A percentile compares a stretch with the other conserved stretches of the same genome.
Evolutionary conservation across 2,329 filamentous ascomycete genomes (phyloP).

Genomic region (Fusarium sterilihyphosum): DNA sequence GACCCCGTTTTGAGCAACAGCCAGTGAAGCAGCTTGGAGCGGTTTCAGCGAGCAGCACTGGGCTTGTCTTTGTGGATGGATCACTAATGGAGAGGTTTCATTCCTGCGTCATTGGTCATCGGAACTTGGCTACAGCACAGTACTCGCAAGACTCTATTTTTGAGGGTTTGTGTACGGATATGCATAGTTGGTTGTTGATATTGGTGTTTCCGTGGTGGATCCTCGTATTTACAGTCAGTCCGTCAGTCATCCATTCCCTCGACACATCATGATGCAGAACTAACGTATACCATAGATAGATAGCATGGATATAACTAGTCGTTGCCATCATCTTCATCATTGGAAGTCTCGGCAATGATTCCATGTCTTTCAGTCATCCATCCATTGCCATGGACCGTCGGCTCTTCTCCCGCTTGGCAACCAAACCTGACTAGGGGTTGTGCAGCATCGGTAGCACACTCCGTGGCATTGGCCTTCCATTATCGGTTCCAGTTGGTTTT

Average conservation of each 20-base stretch:
- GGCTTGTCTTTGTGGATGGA: slow-evolving; percentile 22
- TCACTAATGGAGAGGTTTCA: slow-evolving; percentile 27
- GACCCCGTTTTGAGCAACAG: slow-evolving; percentile 14
- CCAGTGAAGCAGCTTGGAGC: slow-evolving; percentile 8
- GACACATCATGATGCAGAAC: slow-evolving; percentile 2
- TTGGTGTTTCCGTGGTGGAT: slow-evolving; percentile 10
- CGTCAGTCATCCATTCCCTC: background rate
- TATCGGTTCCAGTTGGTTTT: background rate
- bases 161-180: background rate
- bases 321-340: background rate
- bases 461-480: slow-evolving; percentile 5
- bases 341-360: background rate
- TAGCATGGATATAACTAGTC: background rate
- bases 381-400: slow-evolving; percentile 1
- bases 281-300: background rate
- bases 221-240: slow-evolving; percentile 5
- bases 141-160: slow-evolving; percentile 21
- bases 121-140: background rate
- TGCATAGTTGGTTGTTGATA: slow-evolving; percentile 15
- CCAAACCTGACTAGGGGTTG: slow-evolving; percentile 15
- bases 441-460: slow-evolving; percentile 11
- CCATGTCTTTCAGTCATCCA: slow-evolving; percentile 1
- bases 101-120: slow-evolving; percentile 37
- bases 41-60: slow-evolving; percentile 35
- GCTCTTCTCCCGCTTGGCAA: slow-evolving; percentile 26